Evolutionary conservation across 305 asterid genomes (phyloP), one percentile per base, ranked within the genome.

Genomic region (Nicotiana rustica): DNA sequence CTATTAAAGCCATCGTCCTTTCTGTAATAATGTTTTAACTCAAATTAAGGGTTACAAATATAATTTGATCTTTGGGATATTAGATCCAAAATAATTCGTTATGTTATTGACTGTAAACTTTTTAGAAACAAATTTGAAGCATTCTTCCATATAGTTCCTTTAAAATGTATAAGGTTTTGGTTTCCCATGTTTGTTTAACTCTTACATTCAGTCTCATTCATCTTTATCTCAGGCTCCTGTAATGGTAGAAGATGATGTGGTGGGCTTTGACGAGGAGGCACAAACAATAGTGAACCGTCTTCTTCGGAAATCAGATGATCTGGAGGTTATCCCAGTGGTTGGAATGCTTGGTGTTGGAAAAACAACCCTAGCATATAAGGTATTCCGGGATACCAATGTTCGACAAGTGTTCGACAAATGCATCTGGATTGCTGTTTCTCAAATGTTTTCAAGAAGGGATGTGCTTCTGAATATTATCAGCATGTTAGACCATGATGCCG

Each of bases 291-390:
- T 29, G 14, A 17, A 36, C 3, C 82, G 56, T 76, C 82, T 83
- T 60, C 41, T 29, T 6, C 77, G 29, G 4, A 61, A 31, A 41
- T 29, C 59, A 4, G 44, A 6, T 44, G 82, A 67, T 2, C 25
- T 78, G 3, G 71, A 68, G 36, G 70, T 78, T 21, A 61, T 67
- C 18, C 8, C 83, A 29, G 69, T 83, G 6, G 79, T 67, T 1
- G 86, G 86, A 0, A 83, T 83, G 86, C 73, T 55, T 7, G 86
- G 86, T 18, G 14, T 83, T 13, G 86, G 86, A 13, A 83, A 83
- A 59, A 83, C 86, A 36, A 78, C 86, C 13, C 67, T 83, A 4
- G 86, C 83, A 2, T 57, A 69, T 25, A 83, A 67, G 78, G 66
- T 83, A 14, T 68, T 65, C 44, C 21, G n/a, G 18, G 70, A 69